These are phyloP conservation scores for Pythium chondricola DNA, from an alignment of 352 stramenopile species.

Conservation along the genomic window DNA sequence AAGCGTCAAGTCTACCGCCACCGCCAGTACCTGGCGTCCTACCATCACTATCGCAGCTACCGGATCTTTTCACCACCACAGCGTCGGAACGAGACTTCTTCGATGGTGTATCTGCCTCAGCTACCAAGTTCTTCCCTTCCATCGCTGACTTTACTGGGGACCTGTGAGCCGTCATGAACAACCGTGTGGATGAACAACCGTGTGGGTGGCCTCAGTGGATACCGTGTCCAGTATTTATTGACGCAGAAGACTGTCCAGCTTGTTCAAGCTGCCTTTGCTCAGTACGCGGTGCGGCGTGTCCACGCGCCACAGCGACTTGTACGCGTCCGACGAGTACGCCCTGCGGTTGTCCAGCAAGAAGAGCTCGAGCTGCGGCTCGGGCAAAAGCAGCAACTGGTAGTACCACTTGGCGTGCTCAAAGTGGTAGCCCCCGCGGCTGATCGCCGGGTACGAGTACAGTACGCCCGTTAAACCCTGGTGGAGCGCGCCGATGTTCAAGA, in stretches of 20 bases:
- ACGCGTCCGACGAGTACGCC: slow-evolving; percentile 47
- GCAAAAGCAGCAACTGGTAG: slow-evolving; percentile 64
- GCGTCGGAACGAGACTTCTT: slow-evolving; percentile 45
- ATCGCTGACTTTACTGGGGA: slow-evolving; percentile 42
- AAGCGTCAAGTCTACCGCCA: too few relatives aligned
- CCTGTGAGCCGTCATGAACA: slow-evolving; percentile 23
- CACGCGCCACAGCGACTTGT: slow-evolving; percentile 71
- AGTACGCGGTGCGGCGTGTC: slow-evolving; percentile 69
- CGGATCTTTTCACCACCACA: slow-evolving; percentile 36
- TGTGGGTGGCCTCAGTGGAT: too few relatives aligned
- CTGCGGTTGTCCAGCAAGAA: slow-evolving; percentile 72
- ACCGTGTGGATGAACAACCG: background rate
- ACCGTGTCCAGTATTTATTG: too few relatives aligned
- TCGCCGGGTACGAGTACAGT: slow-evolving; percentile 61
- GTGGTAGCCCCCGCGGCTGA: slow-evolving; percentile 40
- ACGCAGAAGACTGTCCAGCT: slow-evolving; percentile 72
- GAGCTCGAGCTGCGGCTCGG: slow-evolving; percentile 72
- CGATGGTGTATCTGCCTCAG: slow-evolving; percentile 25
- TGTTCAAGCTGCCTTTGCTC: slow-evolving; percentile 72
- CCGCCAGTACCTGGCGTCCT: too few relatives aligned
- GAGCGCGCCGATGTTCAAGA: slow-evolving; percentile 67
- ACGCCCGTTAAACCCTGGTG: slow-evolving; percentile 69
- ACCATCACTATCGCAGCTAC: background rate
- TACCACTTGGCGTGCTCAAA: slow-evolving; percentile 80
- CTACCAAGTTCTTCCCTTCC: slow-evolving; percentile 41